Evolutionary conservation across 1,284 basidiomycete species (phyloP).

Genomic region (Pyrrhoderma lamaoense): DNA sequence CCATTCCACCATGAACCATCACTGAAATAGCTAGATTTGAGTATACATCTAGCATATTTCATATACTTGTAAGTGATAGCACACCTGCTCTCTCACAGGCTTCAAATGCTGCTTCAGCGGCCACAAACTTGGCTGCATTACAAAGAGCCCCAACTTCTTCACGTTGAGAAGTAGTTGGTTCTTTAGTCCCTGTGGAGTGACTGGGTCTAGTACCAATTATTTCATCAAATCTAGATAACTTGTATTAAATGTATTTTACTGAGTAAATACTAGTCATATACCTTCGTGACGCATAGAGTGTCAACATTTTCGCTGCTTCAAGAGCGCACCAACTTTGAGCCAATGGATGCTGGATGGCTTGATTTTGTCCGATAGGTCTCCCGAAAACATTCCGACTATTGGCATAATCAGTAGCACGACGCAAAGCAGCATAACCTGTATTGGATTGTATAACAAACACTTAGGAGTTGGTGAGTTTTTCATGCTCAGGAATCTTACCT

Average conservation of each 20-base stretch:
- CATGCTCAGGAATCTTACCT: slow-evolving; percentile 1
- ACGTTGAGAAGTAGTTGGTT: not conserved
- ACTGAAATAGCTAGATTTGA: slow-evolving; percentile 5
- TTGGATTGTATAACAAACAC: not conserved
- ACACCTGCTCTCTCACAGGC: slow-evolving; percentile 21
- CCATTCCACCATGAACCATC: slow-evolving; percentile 28
- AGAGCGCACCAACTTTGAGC: slow-evolving; percentile 26
- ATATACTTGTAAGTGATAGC: too few relatives aligned
- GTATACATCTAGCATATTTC: not conserved
- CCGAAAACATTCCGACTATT: slow-evolving; percentile 26
- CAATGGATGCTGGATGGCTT: slow-evolving; percentile 28
- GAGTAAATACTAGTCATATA: slow-evolving; percentile 12
- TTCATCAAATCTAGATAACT: slow-evolving; percentile 12
- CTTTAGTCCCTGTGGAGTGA: not conserved
- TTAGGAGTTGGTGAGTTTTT: too few relatives aligned
- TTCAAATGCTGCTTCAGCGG: slow-evolving; percentile 26
- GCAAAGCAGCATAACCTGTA: slow-evolving; percentile 18
- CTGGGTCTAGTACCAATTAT: not conserved
- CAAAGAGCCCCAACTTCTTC: slow-evolving; percentile 26
- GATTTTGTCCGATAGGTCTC: slow-evolving; percentile 26
- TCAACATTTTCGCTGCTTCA: slow-evolving; percentile 26
- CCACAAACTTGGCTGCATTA: slow-evolving; percentile 28
- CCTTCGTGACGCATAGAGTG: slow-evolving; percentile 25
- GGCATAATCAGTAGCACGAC: slow-evolving; percentile 23
- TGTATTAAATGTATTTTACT: not conserved